phyloP scores from a whole-genome alignment of 2,329 filamentous ascomycete species.

The Lizonia empirigonia region DNA sequence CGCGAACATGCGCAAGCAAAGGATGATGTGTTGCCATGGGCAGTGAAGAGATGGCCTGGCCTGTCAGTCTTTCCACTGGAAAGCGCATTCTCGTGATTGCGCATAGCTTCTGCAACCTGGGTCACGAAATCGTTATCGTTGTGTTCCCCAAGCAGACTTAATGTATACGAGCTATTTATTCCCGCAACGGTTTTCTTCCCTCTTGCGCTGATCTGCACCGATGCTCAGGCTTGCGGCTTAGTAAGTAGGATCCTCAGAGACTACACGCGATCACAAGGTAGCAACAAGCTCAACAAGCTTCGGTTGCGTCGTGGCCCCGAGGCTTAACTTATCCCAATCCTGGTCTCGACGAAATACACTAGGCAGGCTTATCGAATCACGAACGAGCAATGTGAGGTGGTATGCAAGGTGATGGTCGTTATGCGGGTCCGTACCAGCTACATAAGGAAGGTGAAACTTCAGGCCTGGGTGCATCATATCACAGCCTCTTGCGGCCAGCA shows the following conservation, averaged over 20 bases:
- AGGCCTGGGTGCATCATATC: conserved; percentile 7
- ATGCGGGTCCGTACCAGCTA: conserved; percentile 3
- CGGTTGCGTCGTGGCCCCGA: not conserved
- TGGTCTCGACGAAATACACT: not conserved
- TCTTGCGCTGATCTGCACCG: not conserved
- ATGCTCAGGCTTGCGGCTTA: not conserved
- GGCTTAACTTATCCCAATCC: conserved; percentile 5
- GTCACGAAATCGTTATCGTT: not conserved
- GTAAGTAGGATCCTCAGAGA: no score
- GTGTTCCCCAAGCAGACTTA: not conserved
- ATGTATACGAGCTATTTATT: not conserved
- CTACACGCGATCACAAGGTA: conserved; percentile 6
- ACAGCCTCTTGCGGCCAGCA: not conserved
- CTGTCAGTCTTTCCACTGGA: not conserved
- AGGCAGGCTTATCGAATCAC: conserved; percentile 1
- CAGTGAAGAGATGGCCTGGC: not conserved
- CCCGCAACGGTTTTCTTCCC: not conserved
- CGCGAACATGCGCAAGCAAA: not conserved
- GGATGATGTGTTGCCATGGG: not conserved
- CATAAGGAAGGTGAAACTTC: conserved; percentile 11
- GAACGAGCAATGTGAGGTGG: not conserved
- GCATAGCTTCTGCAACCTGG: not conserved
- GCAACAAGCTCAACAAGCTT: conserved; percentile 14
- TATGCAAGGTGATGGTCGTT: not conserved
- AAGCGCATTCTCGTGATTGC: not conserved